Base-by-base conservation (phyloP, 148 eudicot genomes). In the Nepenthes gracilis region DNA sequence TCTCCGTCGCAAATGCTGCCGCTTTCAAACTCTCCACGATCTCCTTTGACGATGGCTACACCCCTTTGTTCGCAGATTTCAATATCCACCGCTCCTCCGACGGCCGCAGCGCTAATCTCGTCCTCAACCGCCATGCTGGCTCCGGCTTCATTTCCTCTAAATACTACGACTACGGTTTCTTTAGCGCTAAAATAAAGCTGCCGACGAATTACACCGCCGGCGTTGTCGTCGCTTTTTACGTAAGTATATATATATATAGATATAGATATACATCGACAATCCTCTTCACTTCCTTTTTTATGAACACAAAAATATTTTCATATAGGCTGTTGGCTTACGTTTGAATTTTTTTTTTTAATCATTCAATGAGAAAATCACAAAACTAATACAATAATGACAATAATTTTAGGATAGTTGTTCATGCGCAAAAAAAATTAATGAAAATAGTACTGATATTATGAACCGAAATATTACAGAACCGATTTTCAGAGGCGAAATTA, bases 181-280 rank as follows among this genome's bases (percentile, higher is more conserved):
- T 71, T 59, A 67, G 79, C 60, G 75, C 75, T 38, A 51, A 54
- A 23, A 75, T 75, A 47, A 75, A 67, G 47, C 58, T 71, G 59
- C 79, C 79, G 34, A 54, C 69, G 45, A 64, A 69, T 36, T 73
- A 77, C 48, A 66, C 74, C 1, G 81, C 71, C 9, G 81, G 77
- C 1, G 67, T 76, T 5, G 76, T 76, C 9, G 80, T 65, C 32
- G 70, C 81, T 40, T 77, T 77, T 54, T 77, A 77, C 55, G 69
- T 66, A 36, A 48, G 69, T 58, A 0, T 47, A 36, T 45, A 8
- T 35, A 11, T 32, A 4, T 6, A 9, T 36, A 35, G 33, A 33
- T 33, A 33, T 13, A 11, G 23, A 2, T 15, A 14, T 54, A 15
- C 9, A 55, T 49, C 15, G 13, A 10, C 15, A 10, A 2, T 11